A percentile compares a stretch with the other conserved stretches of the same genome.
These are phyloP conservation scores for Ziziphus jujuba DNA, from an alignment of 306 rosid genomes.

Conservation along the genomic window DNA sequence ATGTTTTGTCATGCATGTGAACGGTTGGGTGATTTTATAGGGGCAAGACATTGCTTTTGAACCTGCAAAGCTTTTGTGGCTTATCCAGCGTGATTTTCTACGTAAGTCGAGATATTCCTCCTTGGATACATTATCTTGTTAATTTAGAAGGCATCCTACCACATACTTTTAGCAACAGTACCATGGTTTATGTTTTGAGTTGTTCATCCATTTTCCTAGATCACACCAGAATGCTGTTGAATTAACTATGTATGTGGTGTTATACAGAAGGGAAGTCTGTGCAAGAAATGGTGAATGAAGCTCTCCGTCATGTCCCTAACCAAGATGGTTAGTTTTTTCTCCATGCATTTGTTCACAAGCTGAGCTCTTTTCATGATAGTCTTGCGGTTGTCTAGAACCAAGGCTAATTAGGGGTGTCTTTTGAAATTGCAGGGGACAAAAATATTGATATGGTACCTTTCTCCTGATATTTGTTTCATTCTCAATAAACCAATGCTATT, in stretches of 20 bases:
- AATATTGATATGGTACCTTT: constrained; percentile 78
- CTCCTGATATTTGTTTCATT: constrained; percentile 23
- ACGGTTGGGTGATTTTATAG: constrained; percentile 44
- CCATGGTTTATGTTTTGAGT: background rate
- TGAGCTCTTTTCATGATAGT: constrained; percentile 11
- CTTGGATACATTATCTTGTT: constrained; percentile 4
- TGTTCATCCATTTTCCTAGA: background rate
- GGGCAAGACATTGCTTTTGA: constrained; percentile 97
- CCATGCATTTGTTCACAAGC: constrained; percentile 9
- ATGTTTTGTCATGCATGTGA: constrained; percentile 17
- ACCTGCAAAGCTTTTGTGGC: constrained; percentile 99
- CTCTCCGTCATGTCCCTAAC: constrained; percentile 81
- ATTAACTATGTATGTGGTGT: constrained; percentile 26
- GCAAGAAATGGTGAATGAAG: constrained; percentile 91
- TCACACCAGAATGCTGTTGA: background rate
- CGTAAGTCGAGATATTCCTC: constrained; percentile 52
- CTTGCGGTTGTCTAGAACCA: constrained; percentile 12
- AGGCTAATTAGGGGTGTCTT: constrained; percentile 33
- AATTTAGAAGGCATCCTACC: constrained; percentile 1
- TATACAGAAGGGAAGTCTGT: constrained; percentile 87
- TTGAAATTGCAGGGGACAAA: constrained; percentile 79
- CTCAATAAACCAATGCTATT: background rate
- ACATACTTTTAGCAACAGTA: background rate
- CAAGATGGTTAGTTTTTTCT: constrained; percentile 55
- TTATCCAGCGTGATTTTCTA: constrained; percentile 96